Conservation (phyloP, 805 yeast genomes). For the Barnettozyma sucrosica region DNA sequence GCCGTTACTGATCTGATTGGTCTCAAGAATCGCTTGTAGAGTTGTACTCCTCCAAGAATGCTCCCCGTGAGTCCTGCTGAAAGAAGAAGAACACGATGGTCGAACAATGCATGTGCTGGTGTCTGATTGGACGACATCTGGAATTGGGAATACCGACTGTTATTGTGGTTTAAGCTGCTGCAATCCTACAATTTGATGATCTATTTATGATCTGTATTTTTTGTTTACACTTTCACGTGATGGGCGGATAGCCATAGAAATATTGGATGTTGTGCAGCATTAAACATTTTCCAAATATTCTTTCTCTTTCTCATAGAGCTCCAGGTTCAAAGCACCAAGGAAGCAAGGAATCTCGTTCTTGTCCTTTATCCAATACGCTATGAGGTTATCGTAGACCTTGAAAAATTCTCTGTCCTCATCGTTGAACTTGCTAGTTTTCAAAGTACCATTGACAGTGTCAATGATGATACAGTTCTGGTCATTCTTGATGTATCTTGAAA, state of each 20-base stretch:
- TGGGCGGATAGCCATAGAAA: neutral
- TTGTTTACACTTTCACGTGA: slow-evolving; percentile 1
- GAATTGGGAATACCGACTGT: neutral
- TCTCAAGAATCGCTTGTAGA: slow-evolving; percentile 42
- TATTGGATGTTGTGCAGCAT: too few relatives aligned
- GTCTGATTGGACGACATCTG: neutral
- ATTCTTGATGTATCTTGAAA: slow-evolving; percentile 38
- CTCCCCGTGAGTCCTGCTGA: slow-evolving; percentile 3
- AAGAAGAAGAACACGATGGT: slow-evolving; percentile 1
- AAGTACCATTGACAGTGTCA: slow-evolving; percentile 48
- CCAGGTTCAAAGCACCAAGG: slow-evolving; percentile 66
- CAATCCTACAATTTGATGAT: neutral
- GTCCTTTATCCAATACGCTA: slow-evolving; percentile 62
- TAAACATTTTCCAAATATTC: neutral
- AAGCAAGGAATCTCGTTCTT: slow-evolving; percentile 72
- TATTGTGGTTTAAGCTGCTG: neutral
- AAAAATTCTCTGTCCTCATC: slow-evolving; percentile 25
- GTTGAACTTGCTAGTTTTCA: slow-evolving; percentile 44
- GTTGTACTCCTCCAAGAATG: slow-evolving; percentile 16
- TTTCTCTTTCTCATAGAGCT: slow-evolving; percentile 43
- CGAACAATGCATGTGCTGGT: neutral
- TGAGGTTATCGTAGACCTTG: slow-evolving; percentile 42
- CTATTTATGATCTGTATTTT: neutral
- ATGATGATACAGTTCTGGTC: slow-evolving; percentile 45
- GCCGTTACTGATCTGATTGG: slow-evolving; percentile 44